Evolutionary conservation across 2,329 filamentous ascomycete genomes (phyloP).

Genomic region (Curvularia sp.): DNA sequence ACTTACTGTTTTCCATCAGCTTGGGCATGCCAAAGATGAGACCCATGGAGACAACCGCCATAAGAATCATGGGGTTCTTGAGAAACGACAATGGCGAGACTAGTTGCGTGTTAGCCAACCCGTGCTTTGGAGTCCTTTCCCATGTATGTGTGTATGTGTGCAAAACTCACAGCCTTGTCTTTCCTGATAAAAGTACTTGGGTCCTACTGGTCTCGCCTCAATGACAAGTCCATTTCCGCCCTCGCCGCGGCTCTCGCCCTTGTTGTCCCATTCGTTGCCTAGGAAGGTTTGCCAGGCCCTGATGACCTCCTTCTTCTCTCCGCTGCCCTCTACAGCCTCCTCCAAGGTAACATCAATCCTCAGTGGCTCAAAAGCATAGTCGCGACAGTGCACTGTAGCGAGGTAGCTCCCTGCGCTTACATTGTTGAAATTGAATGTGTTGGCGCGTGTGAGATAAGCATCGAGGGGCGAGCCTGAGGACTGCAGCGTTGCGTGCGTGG

Average conservation of each 20-base stretch:
- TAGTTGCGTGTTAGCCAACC: conserved; percentile 48
- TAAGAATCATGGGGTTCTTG: conserved; percentile 96
- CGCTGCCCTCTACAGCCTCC: conserved; percentile 39
- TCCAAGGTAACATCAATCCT: conserved; percentile 72
- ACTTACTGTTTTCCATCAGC: conserved; percentile 91
- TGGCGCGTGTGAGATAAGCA: conserved; percentile 70
- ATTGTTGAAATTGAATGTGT: conserved; percentile 78
- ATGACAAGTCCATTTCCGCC: conserved; percentile 59
- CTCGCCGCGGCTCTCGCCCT: conserved; percentile 68
- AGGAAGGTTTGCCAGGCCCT: conserved; percentile 83
- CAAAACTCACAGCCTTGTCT: conserved; percentile 73
- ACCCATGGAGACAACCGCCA: conserved; percentile 81
- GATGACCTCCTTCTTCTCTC: conserved; percentile 56
- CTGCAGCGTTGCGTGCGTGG: conserved; percentile 72
- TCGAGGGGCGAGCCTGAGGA: conserved; percentile 59
- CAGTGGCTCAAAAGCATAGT: conserved; percentile 78
- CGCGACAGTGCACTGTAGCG: conserved; percentile 77
- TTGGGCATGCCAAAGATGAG: conserved; percentile 94
- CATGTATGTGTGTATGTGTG: background rate
- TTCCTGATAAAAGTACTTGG: conserved; percentile 79
- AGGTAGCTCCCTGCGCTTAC: conserved; percentile 78
- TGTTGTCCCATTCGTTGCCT: conserved; percentile 89
- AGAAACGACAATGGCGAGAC: conserved; percentile 82
- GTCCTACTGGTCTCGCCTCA: conserved; percentile 66
- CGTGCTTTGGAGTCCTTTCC: background rate